Conservation (phyloP, 345 rosid genomes). For the Psidium guajava region DNA sequence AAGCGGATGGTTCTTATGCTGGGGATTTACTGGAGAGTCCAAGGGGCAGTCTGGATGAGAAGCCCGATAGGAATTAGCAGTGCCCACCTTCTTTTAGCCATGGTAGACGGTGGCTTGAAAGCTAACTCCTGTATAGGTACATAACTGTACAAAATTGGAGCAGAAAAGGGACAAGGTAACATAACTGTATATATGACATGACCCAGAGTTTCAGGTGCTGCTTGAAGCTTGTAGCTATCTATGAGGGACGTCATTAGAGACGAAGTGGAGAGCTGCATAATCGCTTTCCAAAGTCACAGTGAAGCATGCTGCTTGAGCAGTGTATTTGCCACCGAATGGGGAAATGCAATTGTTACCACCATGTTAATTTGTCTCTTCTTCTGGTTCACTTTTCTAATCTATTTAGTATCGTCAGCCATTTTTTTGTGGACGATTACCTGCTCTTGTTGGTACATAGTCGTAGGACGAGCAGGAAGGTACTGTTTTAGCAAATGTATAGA, state of each 20-base stretch:
- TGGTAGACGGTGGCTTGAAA: not conserved
- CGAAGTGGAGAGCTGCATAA: not conserved
- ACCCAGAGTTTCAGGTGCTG: not conserved
- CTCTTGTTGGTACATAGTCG: not conserved
- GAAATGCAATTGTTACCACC: not conserved
- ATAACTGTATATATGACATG: not conserved
- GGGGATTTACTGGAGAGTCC: slow-evolving; percentile 47
- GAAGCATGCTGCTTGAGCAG: not conserved
- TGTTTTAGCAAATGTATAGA: not conserved
- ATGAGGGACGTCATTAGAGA: not conserved
- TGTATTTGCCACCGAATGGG: not conserved
- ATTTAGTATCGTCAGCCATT: not conserved
- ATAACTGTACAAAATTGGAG: not conserved
- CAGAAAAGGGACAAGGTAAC: not conserved
- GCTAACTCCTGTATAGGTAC: not conserved
- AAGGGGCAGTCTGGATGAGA: slow-evolving; percentile 29
- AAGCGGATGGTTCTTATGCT: slow-evolving; percentile 63
- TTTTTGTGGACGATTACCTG: not conserved
- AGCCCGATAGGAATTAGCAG: slow-evolving; percentile 20
- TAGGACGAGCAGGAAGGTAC: not conserved
- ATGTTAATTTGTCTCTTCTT: not conserved
- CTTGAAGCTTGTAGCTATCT: not conserved
- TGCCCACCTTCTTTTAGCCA: not conserved
- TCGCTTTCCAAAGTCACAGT: not conserved
- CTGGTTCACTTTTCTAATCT: not conserved